Evolutionary conservation across 345 rosid species (phyloP).

Genomic region (Gossypium arboreum): DNA sequence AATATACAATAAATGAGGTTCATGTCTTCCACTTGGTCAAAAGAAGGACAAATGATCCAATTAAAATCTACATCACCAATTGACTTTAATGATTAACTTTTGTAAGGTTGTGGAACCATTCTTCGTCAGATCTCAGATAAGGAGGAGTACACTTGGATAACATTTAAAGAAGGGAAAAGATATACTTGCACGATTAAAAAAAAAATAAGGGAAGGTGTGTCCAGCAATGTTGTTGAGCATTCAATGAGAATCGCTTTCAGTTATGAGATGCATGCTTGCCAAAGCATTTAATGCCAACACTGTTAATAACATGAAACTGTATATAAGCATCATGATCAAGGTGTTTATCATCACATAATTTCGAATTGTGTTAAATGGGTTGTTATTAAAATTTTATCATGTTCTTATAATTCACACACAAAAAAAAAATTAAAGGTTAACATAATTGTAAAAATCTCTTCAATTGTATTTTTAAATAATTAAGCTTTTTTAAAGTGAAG

Average conservation of each 20-base stretch:
- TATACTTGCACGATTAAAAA: not conserved
- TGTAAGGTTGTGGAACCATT: not conserved
- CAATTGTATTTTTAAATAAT: too few species aligned
- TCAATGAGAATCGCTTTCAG: not conserved
- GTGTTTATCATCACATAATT: accelerated
- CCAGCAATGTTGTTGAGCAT: not conserved
- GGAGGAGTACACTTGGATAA: not conserved
- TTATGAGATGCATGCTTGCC: not conserved
- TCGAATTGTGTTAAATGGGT: accelerated
- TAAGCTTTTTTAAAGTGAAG: too few species aligned
- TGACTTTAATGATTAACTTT: not conserved
- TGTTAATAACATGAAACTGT: too few species aligned
- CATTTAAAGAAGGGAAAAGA: not conserved
- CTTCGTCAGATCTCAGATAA: not conserved
- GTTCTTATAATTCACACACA: accelerated
- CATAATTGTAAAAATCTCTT: too few species aligned
- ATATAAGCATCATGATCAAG: accelerated
- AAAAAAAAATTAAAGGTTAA: too few species aligned
- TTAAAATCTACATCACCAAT: not conserved
- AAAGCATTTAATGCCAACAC: not conserved
- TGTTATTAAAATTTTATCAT: accelerated
- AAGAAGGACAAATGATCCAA: not conserved
- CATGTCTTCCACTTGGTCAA: not conserved
- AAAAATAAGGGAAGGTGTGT: not conserved
- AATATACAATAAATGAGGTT: not conserved